These are phyloP conservation scores for Noccaea bulbosa DNA, from an alignment of 345 rosid species.

Conservation along the genomic window DNA sequence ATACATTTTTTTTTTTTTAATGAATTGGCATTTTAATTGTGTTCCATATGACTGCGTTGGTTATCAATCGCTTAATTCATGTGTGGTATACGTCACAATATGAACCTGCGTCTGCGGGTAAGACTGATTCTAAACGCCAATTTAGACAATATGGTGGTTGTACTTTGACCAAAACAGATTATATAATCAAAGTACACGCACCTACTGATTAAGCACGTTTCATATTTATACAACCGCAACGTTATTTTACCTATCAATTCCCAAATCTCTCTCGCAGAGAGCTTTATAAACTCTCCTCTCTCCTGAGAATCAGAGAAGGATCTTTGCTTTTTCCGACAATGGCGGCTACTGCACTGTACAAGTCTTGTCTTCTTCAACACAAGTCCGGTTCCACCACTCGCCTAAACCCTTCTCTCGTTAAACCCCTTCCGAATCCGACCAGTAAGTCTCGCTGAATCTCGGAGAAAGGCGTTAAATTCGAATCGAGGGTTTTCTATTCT, in stretches of 20 bases:
- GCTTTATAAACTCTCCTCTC: constrained; percentile 19
- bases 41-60: too few relatives aligned
- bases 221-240: constrained; percentile 38
- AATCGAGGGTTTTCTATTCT: background rate
- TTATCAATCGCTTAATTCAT: background rate
- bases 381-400: constrained; percentile 37
- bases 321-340: constrained; percentile 34
- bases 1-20: too few relatives aligned
- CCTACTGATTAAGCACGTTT: constrained; percentile 44
- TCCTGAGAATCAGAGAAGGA: constrained; percentile 17
- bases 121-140: constrained; percentile 7
- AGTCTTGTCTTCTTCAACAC: constrained; percentile 41
- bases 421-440: constrained; percentile 27
- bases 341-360: constrained; percentile 45
- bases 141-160: constrained; percentile 16
- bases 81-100: background rate
- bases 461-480: background rate
- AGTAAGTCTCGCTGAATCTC: constrained; percentile 32
- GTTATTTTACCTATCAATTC: constrained; percentile 39
- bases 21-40: too few relatives aligned
- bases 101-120: background rate
- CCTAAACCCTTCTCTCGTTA: constrained; percentile 32
- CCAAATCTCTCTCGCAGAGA: constrained; percentile 1
- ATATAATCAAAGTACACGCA: constrained; percentile 10
- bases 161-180: constrained; percentile 27